Percentiles rank a stretch among this genome's conserved stretches.
Conservation (phyloP, 352 stramenopile species). For the Phytophthora colocasiae region DNA sequence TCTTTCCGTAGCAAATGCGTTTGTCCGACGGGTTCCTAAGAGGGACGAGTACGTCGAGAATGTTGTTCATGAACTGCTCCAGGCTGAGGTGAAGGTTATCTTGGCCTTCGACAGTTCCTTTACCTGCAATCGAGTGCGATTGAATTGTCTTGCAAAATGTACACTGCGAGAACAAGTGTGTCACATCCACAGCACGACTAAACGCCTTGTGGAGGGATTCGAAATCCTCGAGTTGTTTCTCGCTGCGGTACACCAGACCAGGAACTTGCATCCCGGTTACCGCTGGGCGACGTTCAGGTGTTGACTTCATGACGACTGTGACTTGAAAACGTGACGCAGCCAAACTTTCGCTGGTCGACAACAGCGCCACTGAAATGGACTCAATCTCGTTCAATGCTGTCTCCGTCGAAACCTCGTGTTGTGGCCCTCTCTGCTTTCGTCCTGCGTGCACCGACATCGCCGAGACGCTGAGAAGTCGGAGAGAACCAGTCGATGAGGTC, state of each 20-base stretch:
- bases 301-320: constrained; percentile 3
- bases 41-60: constrained; percentile 7
- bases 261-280: not conserved
- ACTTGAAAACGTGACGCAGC: not conserved
- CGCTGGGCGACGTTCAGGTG: not conserved
- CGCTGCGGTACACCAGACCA: not conserved
- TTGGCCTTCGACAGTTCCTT: not conserved
- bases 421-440: not conserved
- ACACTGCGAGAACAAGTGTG: constrained; percentile 18
- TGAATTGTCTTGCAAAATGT: constrained; percentile 15
- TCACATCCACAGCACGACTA: constrained; percentile 10
- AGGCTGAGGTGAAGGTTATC: constrained; percentile 5
- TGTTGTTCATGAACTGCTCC: constrained; percentile 13
- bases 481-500: not conserved
- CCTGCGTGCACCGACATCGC: constrained; percentile 2
- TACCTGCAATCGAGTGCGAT: not conserved
- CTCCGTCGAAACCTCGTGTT: not conserved
- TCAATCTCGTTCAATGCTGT: constrained; percentile 1
- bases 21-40: not conserved
- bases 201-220: not conserved
- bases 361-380: constrained; percentile 7
- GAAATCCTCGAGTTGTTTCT: constrained; percentile 22
- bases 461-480: constrained; percentile 2
- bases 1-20: constrained; percentile 17
- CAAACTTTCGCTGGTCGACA: constrained; percentile 5